Percentiles rank a stretch among this genome's conserved stretches.
Conservation (phyloP, 192 early-diverging fungal species). For the Funneliformis geosporum region DNA sequence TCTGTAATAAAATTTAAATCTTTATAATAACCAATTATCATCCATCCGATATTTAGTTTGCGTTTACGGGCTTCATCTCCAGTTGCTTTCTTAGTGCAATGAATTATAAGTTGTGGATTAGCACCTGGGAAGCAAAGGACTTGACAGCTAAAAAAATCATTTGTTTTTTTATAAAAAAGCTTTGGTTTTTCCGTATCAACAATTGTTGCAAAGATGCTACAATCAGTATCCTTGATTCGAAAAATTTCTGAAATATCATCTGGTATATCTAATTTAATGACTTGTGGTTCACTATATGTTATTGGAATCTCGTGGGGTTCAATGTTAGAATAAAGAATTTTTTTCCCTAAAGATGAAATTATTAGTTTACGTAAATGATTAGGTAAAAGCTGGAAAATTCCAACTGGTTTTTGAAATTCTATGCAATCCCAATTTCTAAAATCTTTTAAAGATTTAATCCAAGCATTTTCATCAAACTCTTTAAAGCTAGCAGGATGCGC, state of each 20-base stretch:
- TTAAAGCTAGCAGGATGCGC: not conserved
- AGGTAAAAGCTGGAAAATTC: not conserved
- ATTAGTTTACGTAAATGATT: not conserved
- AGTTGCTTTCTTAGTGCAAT: not conserved
- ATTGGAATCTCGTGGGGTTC: not conserved
- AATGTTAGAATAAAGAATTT: not conserved
- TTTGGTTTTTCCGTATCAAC: not conserved
- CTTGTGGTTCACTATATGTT: too few relatives aligned
- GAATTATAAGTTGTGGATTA: not conserved
- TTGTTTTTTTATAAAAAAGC: not conserved
- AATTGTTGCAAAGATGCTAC: not conserved
- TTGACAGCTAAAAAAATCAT: not conserved
- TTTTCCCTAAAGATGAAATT: not conserved
- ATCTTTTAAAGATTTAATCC: not conserved
- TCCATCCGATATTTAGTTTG: not conserved
- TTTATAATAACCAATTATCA: not conserved
- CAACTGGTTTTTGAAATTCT: not conserved
- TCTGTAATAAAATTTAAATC: not conserved
- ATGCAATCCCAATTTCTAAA: not conserved
- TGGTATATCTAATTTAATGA: not conserved
- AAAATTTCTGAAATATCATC: not conserved
- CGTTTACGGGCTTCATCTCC: not conserved
- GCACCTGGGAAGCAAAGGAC: too few relatives aligned
- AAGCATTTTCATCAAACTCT: not conserved
- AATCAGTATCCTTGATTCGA: not conserved